Evolutionary conservation across 805 yeast species (phyloP), one percentile per base, ranked within the genome.

Genomic region (Metschnikowia noctiluminum): DNA sequence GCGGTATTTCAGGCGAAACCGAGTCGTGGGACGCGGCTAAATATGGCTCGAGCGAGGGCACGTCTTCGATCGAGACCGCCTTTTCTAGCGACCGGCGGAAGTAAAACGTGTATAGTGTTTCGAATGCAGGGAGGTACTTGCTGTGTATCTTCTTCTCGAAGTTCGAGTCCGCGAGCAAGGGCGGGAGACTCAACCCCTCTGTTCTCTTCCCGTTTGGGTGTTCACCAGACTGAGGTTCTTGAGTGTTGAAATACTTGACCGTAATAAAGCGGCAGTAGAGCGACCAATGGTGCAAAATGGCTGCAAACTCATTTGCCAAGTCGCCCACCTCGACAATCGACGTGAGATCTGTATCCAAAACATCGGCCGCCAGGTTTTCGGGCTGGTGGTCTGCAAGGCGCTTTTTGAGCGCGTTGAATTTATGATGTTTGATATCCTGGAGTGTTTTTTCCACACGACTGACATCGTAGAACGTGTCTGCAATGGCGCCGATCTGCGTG

Each of bases 221-320:
- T 28, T 15, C 15, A 2, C 28, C 34, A 12, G 42, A 12, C 39
- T 12, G 38, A 7, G 42, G 6, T n/a, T 32, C 43, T n/a, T 35
- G 34, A 9, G 43, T 35, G 14, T 28, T 55, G 46, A 76, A 76
- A 83, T 91, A 89, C 50, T 85, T 80, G 15, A 80, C 76, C 0
- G 86, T 78, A 56, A 87, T 77, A 58, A 89, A 90, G 58, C 81
- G 80, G 49, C 85, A 76, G 62, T 88, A 89, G 70, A 85, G 74
- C 15, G 87, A 74, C 98, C 98, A 92, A 53, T 89, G 83, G 60
- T 87, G 88, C 60, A 92, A 69, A 62, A 94, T 85, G 8, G 85
- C 73, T 0, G 95, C 79, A 13, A 87, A 68, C 58, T 94, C 97
- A 46, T 75, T 78, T 10, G 87, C 69, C 16, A 86, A 59, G 49